Base-by-base conservation (phyloP, 441 rosid species). In the Rhodomyrtus psidioides region DNA sequence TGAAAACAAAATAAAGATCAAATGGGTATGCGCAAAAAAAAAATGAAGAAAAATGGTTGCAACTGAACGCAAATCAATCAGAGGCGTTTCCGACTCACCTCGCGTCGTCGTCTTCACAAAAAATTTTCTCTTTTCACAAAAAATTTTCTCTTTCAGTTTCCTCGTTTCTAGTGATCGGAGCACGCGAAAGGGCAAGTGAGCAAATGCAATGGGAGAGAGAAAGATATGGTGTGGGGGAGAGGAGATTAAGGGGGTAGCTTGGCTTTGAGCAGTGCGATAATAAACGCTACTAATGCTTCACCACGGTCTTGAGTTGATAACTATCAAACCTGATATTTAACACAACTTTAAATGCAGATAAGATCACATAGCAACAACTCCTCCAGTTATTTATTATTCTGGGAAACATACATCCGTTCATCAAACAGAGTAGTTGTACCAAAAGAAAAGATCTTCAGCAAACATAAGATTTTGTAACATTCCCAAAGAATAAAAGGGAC, bases 231-330 rank as follows among this genome's bases (percentile, higher is more conserved):
- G 82, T 15, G 65, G 86, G 82, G 42, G 83, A 42, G 65, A 51
- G 86, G 75, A 56, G 79, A 85, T 85, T 85, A 81, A 85, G 83
- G 83, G 39, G 57, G 83, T 17, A 19, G 44, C 30, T 54, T 82
- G 81, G 42, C 57, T 65, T 34, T 19, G 76, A 65, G 76, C 46
- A 65, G 46, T 21, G 76, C 34, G 76, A 19, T 65, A 65, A 65
- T 65, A n/a, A n/a, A n/a, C n/a, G n/a, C n/a, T n/a, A n/a, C n/a
- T n/a, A n/a, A n/a, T n/a, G n/a, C n/a, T n/a, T n/a, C n/a, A n/a
- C 34, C 34, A 34, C 34, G 4, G 34, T 4, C 34, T 2, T 4
- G 34, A 34, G 34, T 34, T 34, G 34, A 34, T 34, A 34, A 34
- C 34, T 34, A 34, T 34, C 34, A 4, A 34, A 34, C 34, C 34